Conservation (phyloP, 1,139 yeast genomes). For the Trichomonascaceae sp. region DNA sequence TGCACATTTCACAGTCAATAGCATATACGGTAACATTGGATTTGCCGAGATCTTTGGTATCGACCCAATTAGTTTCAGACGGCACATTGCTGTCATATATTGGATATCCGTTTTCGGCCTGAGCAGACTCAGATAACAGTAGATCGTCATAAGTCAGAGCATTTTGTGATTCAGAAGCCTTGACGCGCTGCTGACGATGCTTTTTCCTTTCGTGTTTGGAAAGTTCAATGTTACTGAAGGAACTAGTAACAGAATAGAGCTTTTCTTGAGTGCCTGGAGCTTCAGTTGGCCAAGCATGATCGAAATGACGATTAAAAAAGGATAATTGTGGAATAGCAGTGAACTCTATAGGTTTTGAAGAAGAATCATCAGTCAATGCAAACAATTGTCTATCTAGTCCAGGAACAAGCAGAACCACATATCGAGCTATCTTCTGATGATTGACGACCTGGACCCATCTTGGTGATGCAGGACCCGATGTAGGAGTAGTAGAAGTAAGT, state of each 20-base stretch:
- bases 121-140: conserved; percentile 41
- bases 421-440: conserved; percentile 40
- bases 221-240: conserved; percentile 52
- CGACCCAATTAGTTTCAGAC: conserved; percentile 44
- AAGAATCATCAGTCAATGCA: conserved; percentile 24
- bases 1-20: conserved; percentile 91
- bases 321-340: conserved; percentile 29
- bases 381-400: conserved; percentile 53
- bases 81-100: conserved; percentile 36
- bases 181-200: conserved; percentile 18
- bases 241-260: conserved; percentile 48
- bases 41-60: conserved; percentile 47
- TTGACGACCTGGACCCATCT: conserved; percentile 33
- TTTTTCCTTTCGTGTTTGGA: conserved; percentile 43
- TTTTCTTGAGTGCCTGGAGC: conserved; percentile 62
- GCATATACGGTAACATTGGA: conserved; percentile 56
- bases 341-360: conserved; percentile 19
- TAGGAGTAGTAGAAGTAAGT: conserved; percentile 38
- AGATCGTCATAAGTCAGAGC: conserved; percentile 47
- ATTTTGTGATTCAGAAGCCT: background rate
- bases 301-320: conserved; percentile 39
- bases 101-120: conserved; percentile 53
- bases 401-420: conserved; percentile 60
- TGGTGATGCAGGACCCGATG: conserved; percentile 24
- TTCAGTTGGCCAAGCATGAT: conserved; percentile 39